phyloP scores from a whole-genome alignment of 768 basidiomycete genomes.

The Leccinum fibrillosum region DNA sequence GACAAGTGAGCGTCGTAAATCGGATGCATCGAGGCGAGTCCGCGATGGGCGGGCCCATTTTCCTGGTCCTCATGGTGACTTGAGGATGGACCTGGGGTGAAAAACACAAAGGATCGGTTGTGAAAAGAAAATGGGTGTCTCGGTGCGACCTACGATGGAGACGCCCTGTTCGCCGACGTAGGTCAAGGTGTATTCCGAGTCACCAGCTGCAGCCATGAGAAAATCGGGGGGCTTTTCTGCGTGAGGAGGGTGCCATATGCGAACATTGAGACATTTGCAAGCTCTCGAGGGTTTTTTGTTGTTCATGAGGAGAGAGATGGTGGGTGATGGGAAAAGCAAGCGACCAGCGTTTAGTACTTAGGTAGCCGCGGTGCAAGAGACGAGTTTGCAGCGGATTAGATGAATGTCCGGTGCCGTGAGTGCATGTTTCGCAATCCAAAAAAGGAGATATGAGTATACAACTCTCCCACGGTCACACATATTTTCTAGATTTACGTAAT shows the following conservation, averaged over 20 bases:
- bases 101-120: constrained; percentile 9
- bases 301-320: constrained; percentile 15
- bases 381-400: constrained; percentile 29
- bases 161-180: constrained; percentile 70
- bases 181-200: constrained; percentile 47
- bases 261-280: constrained; percentile 73
- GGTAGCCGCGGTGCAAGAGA: constrained; percentile 14
- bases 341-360: constrained; percentile 20
- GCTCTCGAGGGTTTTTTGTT: constrained; percentile 37
- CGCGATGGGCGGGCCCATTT: constrained; percentile 40
- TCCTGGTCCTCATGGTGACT: constrained; percentile 63
- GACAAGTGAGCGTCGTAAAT: constrained; percentile 64
- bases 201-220: constrained; percentile 24
- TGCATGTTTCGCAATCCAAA: constrained; percentile 24
- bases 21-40: constrained; percentile 51
- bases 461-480: constrained; percentile 22
- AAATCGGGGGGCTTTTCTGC: constrained; percentile 32
- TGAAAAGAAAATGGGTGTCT: background rate
- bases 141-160: constrained; percentile 47
- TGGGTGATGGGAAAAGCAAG: constrained; percentile 16
- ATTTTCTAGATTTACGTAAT: constrained; percentile 1
- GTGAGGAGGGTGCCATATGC: constrained; percentile 40
- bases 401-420: constrained; percentile 33
- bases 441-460: constrained; percentile 16
- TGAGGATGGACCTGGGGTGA: constrained; percentile 58